Evolutionary conservation across 108 stramenopile genomes (phyloP).

Genomic region (Nitzschia sp.): DNA sequence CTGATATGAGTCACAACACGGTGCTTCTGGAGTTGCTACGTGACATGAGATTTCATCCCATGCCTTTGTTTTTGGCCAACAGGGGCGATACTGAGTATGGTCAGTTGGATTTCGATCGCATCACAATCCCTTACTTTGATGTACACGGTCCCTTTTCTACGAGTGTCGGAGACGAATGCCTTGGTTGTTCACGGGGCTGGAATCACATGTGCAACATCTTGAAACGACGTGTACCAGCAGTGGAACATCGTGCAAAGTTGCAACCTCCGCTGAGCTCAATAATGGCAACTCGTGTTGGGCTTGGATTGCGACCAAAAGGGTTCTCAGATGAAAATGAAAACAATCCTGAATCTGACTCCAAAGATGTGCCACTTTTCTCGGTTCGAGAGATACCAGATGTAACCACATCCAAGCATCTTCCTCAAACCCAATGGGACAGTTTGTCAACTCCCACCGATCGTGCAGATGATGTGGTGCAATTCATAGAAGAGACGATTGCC

Average conservation of each 20-base stretch:
- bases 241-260: conserved; percentile 65
- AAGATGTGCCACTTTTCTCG: conserved; percentile 27
- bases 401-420: conserved; percentile 23
- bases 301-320: conserved; percentile 52
- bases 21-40: conserved; percentile 70
- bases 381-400: conserved; percentile 18
- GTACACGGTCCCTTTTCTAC: conserved; percentile 78
- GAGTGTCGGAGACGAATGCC: conserved; percentile 80
- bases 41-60: conserved; percentile 75
- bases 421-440: conserved; percentile 29
- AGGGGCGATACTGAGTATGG: conserved; percentile 44
- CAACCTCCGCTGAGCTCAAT: conserved; percentile 78
- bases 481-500: conserved; percentile 65
- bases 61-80: conserved; percentile 60
- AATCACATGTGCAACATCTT: conserved; percentile 77
- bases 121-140: conserved; percentile 66
- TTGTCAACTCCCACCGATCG: conserved; percentile 55
- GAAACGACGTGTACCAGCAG: conserved; percentile 59
- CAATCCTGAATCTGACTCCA: conserved; percentile 17
- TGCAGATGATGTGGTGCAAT: conserved; percentile 64
- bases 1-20: conserved; percentile 45
- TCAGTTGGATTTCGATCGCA: conserved; percentile 31
- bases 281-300: conserved; percentile 72
- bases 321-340: conserved; percentile 11
- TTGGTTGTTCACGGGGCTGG: conserved; percentile 83